Evolutionary conservation across 164 flowering plant genomes (phyloP).

Genomic region (Magnolia sinica): DNA sequence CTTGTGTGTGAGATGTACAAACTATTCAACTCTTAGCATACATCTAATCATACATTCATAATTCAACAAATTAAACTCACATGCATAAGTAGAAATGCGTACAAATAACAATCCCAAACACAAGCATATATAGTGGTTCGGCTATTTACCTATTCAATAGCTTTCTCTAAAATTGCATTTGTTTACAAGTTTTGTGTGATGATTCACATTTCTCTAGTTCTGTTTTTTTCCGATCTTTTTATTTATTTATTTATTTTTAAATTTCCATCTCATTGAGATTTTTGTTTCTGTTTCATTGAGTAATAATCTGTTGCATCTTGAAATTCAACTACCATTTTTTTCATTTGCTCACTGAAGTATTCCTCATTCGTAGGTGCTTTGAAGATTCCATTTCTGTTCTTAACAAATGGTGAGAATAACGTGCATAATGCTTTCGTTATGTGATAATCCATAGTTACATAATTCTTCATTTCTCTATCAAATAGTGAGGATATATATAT

Average conservation of each 20-base stretch:
- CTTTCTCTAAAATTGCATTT: no score
- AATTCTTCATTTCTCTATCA: background rate
- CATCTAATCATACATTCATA: no score
- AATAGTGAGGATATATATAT: no score
- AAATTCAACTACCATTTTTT: background rate
- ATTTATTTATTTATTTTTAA: no score
- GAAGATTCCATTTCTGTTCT: conserved; percentile 66
- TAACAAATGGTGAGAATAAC: conserved; percentile 75
- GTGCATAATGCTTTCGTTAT: background rate
- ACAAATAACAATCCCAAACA: no score
- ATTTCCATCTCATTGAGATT: background rate
- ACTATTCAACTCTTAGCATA: no score
- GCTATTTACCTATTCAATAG: background rate
- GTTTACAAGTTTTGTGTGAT: background rate
- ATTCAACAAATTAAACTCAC: no score
- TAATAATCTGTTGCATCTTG: background rate
- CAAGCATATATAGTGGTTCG: no score
- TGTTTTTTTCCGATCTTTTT: no score
- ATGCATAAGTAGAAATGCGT: no score
- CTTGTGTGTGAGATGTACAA: no score
- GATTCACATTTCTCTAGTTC: background rate
- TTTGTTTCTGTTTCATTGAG: background rate
- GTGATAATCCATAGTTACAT: background rate
- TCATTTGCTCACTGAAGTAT: background rate
- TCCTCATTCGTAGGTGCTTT: conserved; percentile 46